phyloP scores from a whole-genome alignment of 352 stramenopile species.

The Peronospora destructor region DNA sequence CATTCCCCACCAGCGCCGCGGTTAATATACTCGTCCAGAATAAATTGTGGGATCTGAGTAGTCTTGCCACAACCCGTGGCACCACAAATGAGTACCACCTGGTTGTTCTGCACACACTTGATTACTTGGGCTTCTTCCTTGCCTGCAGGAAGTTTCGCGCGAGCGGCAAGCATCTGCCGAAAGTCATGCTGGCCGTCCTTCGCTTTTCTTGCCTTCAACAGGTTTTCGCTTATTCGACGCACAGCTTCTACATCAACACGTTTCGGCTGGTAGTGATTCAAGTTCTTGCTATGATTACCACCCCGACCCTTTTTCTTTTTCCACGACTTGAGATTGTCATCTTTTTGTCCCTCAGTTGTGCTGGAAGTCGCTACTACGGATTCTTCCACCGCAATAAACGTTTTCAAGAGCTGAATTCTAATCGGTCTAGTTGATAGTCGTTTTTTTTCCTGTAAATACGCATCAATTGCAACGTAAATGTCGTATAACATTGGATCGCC shows the following conservation, averaged over 20 bases:
- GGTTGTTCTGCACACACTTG: conserved; percentile 44
- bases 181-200: conserved; percentile 44
- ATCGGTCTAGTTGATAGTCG: conserved; percentile 21
- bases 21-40: conserved; percentile 91
- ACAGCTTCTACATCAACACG: conserved; percentile 32
- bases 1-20: conserved; percentile 79
- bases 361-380: conserved; percentile 3
- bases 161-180: conserved; percentile 49
- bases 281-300: conserved; percentile 19
- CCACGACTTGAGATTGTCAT: conserved; percentile 12
- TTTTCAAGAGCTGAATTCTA: conserved; percentile 35
- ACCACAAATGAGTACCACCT: conserved; percentile 93
- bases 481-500: conserved; percentile 82
- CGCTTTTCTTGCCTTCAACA: conserved; percentile 34
- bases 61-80: conserved; percentile 94
- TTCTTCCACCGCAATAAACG: conserved; percentile 7
- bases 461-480: conserved; percentile 62
- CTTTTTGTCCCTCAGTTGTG: conserved; percentile 3
- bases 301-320: conserved; percentile 13
- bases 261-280: conserved; percentile 10
- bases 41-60: conserved; percentile 96
- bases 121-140: conserved; percentile 56
- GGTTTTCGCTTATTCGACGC: conserved; percentile 36
- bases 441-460: conserved; percentile 33
- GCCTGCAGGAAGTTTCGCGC: conserved; percentile 51